Conservation (phyloP, 2,329 filamentous ascomycete genomes). For the Cladosporium sp. region DNA sequence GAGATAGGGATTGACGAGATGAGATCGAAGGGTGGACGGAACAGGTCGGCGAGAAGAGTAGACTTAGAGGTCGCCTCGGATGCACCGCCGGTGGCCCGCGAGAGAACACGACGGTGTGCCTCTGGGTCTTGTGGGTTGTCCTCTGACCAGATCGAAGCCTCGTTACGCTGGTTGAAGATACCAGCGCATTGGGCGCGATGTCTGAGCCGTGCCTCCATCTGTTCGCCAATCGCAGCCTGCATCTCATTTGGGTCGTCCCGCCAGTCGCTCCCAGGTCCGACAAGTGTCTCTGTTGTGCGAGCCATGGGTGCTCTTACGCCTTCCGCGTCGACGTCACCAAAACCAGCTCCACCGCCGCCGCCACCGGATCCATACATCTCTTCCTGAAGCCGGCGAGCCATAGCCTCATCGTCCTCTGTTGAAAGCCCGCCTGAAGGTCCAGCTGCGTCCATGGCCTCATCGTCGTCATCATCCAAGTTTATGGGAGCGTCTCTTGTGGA, state of each 20-base stretch:
- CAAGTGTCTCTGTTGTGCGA: conserved; percentile 85
- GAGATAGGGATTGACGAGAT: conserved; percentile 83
- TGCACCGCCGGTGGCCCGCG: conserved; percentile 63
- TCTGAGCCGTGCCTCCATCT: conserved; percentile 49
- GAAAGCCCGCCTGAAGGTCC: conserved; percentile 28
- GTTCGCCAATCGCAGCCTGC: conserved; percentile 64
- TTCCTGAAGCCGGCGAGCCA: conserved; percentile 88
- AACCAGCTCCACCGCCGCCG: conserved; percentile 36
- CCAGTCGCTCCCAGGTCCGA: conserved; percentile 67
- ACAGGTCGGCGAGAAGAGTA: conserved; percentile 83
- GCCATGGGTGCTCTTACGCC: conserved; percentile 87
- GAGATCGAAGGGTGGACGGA: conserved; percentile 86
- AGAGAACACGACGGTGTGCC: conserved; percentile 54
- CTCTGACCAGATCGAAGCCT: conserved; percentile 58
- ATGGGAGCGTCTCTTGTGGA: conserved; percentile 56
- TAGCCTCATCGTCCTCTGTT: conserved; percentile 84
- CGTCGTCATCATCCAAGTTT: conserved; percentile 71
- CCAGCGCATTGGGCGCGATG: conserved; percentile 40
- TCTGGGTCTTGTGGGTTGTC: conserved; percentile 52
- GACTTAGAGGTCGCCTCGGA: conserved; percentile 69
- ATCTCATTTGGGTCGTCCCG: conserved; percentile 55
- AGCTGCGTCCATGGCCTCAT: conserved; percentile 35
- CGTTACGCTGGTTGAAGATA: conserved; percentile 68
- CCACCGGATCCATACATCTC: conserved; percentile 71
- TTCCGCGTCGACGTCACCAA: conserved; percentile 49